Base-by-base conservation (phyloP, 225 moss, liverwort and hornwort genomes). In the Neckera pumila region DNA sequence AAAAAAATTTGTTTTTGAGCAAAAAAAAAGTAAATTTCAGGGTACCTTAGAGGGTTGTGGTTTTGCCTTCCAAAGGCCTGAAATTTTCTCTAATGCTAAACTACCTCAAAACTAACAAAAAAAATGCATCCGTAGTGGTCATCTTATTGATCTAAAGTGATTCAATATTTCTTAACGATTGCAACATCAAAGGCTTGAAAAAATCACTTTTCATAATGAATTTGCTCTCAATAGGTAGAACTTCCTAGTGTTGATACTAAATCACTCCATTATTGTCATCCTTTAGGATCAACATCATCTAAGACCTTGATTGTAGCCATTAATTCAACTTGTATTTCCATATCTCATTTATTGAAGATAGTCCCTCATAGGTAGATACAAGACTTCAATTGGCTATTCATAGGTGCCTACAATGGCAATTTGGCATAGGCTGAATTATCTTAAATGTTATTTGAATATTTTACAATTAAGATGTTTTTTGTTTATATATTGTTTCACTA, bases 191-290 rank as follows among this genome's bases (percentile, higher is more conserved):
- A 49, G 3, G 36, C 14, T 14, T 53, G 13, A 22, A 76, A 19
- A 34, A 14, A 1, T 0, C 13, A 76, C 5, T 19, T 49, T 33
- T 0, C 33, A 0, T 20, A 0, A 43, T 33, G 33, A 1, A 12
- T 49, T 31, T 49, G 4, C 0, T 20, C 1, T 21, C 8, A 76
- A 21, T 21, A 51, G 5, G 3, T 14, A 31, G 1, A 53, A 34
- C 14, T 34, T 22, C 5, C 5, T 76, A 22, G 7, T 13, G 5
- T 2, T 13, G 1, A 51, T 1, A 34, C 2, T 12, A 34, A 34
- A 1, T 34, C 1, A 2, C 4, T 76, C 12, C 0, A 51, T 13
- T 33, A 13, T 33, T 2, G 47, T 47, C 47, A 47, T 47, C 47
- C 47, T 10, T 47, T n/a, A n/a, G n/a, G n/a, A n/a, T n/a, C n/a